Conservation (phyloP, 345 rosid genomes). For the Durio zibethinus region DNA sequence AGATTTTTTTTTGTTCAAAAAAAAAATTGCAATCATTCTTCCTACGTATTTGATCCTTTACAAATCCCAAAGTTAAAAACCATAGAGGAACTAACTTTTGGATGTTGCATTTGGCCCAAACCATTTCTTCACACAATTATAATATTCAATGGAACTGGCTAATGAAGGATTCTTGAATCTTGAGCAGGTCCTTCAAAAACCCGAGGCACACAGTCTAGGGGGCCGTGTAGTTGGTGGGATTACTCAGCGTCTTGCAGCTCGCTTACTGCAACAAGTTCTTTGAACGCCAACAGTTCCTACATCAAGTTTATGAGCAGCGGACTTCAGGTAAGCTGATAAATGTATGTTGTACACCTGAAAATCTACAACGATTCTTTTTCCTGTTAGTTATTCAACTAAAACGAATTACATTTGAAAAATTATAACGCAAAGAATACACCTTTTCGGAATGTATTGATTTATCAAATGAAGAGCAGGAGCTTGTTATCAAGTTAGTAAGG, state of each 20-base stretch:
- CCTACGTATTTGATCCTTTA: neutral
- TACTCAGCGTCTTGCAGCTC: conserved; percentile 83
- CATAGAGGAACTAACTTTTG: neutral
- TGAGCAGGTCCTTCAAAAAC: conserved; percentile 82
- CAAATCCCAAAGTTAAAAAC: neutral
- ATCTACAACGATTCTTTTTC: conserved; percentile 19
- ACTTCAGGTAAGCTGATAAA: conserved; percentile 7
- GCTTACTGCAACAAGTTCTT: conserved; percentile 84
- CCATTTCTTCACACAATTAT: neutral
- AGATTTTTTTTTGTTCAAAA: neutral
- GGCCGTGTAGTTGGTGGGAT: conserved; percentile 75
- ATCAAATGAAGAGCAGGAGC: neutral
- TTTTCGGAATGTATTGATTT: neutral
- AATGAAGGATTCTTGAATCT: conserved; percentile 1
- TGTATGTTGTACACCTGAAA: neutral
- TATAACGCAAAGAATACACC: neutral
- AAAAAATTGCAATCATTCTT: neutral
- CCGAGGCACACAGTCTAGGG: conserved; percentile 75
- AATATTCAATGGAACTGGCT: conserved; percentile 5
- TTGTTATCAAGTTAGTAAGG: neutral
- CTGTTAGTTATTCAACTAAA: conserved; percentile 9
- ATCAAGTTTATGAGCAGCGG: conserved; percentile 31
- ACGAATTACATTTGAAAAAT: neutral
- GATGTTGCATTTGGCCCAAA: neutral
- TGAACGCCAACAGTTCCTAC: conserved; percentile 43